Evolutionary conservation across 257 asterid species (phyloP), one percentile per base, ranked within the genome.

Genomic region (Forsythia viridissima): DNA sequence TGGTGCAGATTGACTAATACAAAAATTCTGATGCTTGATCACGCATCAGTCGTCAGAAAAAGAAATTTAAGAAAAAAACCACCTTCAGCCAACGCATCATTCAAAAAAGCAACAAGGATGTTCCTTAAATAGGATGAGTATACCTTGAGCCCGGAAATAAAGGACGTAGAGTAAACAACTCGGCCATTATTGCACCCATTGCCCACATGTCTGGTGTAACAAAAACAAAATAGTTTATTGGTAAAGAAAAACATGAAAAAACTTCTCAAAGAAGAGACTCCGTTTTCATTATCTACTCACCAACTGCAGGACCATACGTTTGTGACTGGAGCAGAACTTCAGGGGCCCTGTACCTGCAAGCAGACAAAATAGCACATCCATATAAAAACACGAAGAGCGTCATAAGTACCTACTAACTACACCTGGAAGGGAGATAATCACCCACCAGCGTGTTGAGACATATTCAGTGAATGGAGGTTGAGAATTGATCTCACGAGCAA

Each of bases 111-210:
- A 76, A 21, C 40, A 67, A 63, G n/a, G 34, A 52, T 52, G 18
- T 24, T 36, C 70, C 12, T 15, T 12, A 59, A 61, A 38, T 43
- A 43, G 8, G 43, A 67, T 15, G 51, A 38, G 34, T 37, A 70
- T 89, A 93, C 99, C 98, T 93, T 76, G 97, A 87, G 75, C 99
- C 99, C 1, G 99, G 98, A 88, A 93, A 95, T 59, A 93, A 89
- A 82, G 98, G 97, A 16, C 92, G 94, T 76, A 95, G 97, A 30
- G 96, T 90, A 76, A 95, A 84, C 59, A 90, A 77, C 81, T 95
- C 99, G 16, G 97, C 93, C 98, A 95, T 95, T 77, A 95, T 93
- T 51, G 99, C 97, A 69, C 98, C 99, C 99, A 95, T 95, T 59
- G 99, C 99, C 98, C 98, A 95, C 96, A 95, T 93, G 82, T 95